Evolutionary conservation across 139 green algal species (phyloP), one percentile per base, ranked within the genome.

Genomic region (Mesostigma viride): DNA sequence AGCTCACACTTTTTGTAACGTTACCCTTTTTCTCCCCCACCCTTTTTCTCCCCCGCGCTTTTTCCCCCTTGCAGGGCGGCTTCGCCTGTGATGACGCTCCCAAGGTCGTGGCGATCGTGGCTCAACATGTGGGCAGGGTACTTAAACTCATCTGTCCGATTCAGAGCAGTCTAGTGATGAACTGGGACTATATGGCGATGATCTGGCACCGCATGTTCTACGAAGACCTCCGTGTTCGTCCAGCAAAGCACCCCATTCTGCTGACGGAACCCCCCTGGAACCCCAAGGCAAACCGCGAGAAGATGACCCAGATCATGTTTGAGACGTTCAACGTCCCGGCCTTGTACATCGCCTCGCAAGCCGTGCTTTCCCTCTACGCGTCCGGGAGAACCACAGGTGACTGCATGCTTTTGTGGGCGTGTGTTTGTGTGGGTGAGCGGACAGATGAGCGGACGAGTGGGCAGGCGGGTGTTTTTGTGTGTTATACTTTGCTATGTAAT

Each of bases 201-300:
- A 83, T 83, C 58, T 83, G 76, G 76, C 76, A 83, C 61, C 76
- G 84, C 40, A 83, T 77, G 24, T 83, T 83, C 69, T 83, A 83
- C 65, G 82, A 83, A 72, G 76, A 83, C 59, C 76, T 83, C 5
- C 69, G 76, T 31, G 76, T 83, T 24, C 53, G 77, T 2, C 76
- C 76, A 20, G 76, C 81, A 46, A 77, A 83, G 76, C 76, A 83
- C 58, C 69, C 76, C 22, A 77, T 83, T 1, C 63, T 83, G 11
- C 70, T 83, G 17, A 83, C 76, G 5, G 76, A 80, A 44, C 70
- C 69, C 2, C 76, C 76, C 33, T 62, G 76, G 3, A 83, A 82
- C 26, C 76, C 76, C 31, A 83, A 83, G 70, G 70, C 69, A 22
- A 83, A 83, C 51, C 71, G 78, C 20, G 78, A 84, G 63, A 80